Base-by-base conservation (phyloP, 2,329 filamentous ascomycete genomes). In the Trichoderma citrinoviride region DNA sequence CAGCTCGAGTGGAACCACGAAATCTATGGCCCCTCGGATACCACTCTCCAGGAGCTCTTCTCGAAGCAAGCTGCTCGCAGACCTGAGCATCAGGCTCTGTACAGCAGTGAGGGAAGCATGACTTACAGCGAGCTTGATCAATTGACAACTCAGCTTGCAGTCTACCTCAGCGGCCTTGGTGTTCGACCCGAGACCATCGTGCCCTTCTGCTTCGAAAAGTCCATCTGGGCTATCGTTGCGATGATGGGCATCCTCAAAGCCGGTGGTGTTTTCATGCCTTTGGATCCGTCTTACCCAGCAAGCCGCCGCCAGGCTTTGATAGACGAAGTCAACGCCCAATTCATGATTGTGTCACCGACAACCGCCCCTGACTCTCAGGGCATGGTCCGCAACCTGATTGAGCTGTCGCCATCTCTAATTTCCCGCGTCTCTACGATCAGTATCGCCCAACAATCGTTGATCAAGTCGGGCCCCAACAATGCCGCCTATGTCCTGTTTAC, bases 201-300 rank as follows among this genome's bases (percentile, higher is more conserved):
- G 25, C 64, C 67, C 1, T 52, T 68, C 21, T 68, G 60, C 53
- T 67, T 67, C 23, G 66, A 68, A 33, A 68, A 73, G 66, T 71
- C 65, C 2, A 49, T 55, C n/a, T 69, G 66, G 67, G 63, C 69
- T 10, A 41, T 68, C 3, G 65, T 73, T 0, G 69, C 66, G 0
- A 70, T 72, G 64, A 27, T 74, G 3, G 72, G 65, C 14, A 66
- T 74, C 29, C 64, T 74, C 25, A 73, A 73, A 53, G 67, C 70
- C 2, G 74, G 73, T 4, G 73, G 69, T 21, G 71, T 27, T 67
- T 70, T 68, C 55, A 66, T 75, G 3, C 56, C 70, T 53, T 65
- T 77, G 7, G 75, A 76, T 50, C 64, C 68, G 5, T 53, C 64
- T 10, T 55, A 67, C 46, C 70, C 69, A 5, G 5, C 8, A 1